These are phyloP conservation scores for Penicillium riverlandense DNA, from an alignment of 495 filamentous ascomycete species.

Conservation along the genomic window DNA sequence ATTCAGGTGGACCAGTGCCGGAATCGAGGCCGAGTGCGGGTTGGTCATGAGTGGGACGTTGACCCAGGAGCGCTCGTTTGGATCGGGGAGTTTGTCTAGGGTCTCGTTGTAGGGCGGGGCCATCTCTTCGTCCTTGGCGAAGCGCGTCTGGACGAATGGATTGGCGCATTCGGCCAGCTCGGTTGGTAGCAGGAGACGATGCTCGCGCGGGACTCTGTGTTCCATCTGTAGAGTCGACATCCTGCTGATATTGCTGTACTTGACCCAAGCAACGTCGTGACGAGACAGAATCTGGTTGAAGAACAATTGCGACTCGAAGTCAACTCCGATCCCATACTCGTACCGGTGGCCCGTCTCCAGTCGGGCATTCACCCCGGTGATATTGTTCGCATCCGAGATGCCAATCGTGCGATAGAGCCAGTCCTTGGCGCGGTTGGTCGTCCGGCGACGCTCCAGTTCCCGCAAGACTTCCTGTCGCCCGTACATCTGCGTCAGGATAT, in stretches of 20 bases:
- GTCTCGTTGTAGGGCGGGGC: slow-evolving; percentile 32
- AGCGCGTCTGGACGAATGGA: slow-evolving; percentile 33
- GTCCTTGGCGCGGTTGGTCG: slow-evolving; percentile 31
- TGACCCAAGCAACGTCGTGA: slow-evolving; percentile 41
- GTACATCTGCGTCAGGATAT: slow-evolving; percentile 49
- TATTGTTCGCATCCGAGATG: slow-evolving; percentile 40
- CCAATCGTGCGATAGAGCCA: slow-evolving; percentile 37
- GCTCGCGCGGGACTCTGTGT: slow-evolving; percentile 35
- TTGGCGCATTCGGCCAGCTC: slow-evolving; percentile 31
- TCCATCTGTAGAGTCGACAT: slow-evolving; percentile 33
- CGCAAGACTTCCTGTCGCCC: slow-evolving; percentile 52
- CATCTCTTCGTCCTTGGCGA: slow-evolving; percentile 23
- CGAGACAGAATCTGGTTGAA: slow-evolving; percentile 41
- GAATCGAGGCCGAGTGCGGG: slow-evolving; percentile 38
- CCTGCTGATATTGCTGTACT: slow-evolving; percentile 36
- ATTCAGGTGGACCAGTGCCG: slow-evolving; percentile 45
- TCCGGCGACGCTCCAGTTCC: slow-evolving; percentile 40
- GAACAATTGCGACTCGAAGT: slow-evolving; percentile 49
- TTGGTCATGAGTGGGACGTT: slow-evolving; percentile 49
- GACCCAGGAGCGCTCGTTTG: slow-evolving; percentile 35
- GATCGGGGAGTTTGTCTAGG: slow-evolving; percentile 35
- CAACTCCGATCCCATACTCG: slow-evolving; percentile 52
- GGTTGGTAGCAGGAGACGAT: slow-evolving; percentile 33
- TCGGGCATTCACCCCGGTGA: slow-evolving; percentile 31
- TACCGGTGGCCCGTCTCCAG: slow-evolving; percentile 38